Percentiles rank a stretch among this genome's conserved stretches.
Conservation (phyloP, 495 filamentous ascomycete species). For the Cenococcum geophilum region DNA sequence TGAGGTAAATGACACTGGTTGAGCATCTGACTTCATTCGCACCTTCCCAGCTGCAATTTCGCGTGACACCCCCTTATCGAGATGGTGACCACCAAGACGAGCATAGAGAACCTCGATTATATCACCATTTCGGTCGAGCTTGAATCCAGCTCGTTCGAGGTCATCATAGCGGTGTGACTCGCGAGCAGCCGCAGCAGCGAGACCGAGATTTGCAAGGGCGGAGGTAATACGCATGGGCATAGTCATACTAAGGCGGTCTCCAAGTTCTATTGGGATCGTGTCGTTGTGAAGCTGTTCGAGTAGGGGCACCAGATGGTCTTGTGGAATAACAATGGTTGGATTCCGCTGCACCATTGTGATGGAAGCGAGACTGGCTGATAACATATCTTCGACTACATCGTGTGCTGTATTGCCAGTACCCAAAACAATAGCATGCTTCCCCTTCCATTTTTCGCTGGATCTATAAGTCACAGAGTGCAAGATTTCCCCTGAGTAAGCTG, state of each 20-base stretch:
- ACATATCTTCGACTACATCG: constrained; percentile 45
- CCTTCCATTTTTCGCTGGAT: constrained; percentile 25
- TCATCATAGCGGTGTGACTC: constrained; percentile 37
- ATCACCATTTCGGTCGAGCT: constrained; percentile 33
- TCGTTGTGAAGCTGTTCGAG: constrained; percentile 34
- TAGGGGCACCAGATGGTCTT: constrained; percentile 21
- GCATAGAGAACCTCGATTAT: constrained; percentile 31
- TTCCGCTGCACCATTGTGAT: constrained; percentile 42
- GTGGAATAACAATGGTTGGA: constrained; percentile 34
- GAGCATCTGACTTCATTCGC: constrained; percentile 34
- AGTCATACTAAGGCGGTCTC: constrained; percentile 29
- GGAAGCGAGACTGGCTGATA: constrained; percentile 35
- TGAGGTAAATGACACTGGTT: constrained; percentile 33
- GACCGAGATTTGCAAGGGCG: background rate
- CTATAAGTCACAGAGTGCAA: constrained; percentile 26
- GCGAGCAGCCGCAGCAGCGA: constrained; percentile 7
- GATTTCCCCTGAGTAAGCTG: background rate
- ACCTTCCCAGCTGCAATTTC: constrained; percentile 37
- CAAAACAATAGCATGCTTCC: constrained; percentile 36
- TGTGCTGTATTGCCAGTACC: constrained; percentile 47
- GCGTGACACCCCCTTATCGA: constrained; percentile 40
- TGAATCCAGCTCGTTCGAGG: constrained; percentile 37
- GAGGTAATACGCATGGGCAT: constrained; percentile 29
- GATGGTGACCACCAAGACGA: constrained; percentile 40
- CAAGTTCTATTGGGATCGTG: constrained; percentile 29